These are phyloP conservation scores for Sugiyamaella americana DNA, from an alignment of 805 yeast species.

Conservation along the genomic window DNA sequence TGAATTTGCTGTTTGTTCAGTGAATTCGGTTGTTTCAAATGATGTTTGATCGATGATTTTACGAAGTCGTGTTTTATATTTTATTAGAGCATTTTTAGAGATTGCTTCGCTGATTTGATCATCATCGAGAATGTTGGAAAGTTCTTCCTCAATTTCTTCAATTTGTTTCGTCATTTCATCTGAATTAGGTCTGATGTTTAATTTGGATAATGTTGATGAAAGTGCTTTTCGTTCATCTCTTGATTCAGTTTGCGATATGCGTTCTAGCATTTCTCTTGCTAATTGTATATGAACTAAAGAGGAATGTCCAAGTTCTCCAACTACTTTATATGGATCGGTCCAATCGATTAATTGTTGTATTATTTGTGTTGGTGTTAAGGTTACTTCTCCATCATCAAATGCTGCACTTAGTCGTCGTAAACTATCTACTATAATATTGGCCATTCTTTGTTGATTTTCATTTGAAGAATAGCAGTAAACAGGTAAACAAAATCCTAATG, in stretches of 20 bases:
- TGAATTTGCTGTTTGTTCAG: too few species aligned
- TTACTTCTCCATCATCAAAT: slow-evolving; percentile 33
- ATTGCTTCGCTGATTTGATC: slow-evolving; percentile 30
- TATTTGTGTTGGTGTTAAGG: slow-evolving; percentile 43
- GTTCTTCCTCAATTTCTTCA: slow-evolving; percentile 24
- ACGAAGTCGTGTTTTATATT: slow-evolving; percentile 24
- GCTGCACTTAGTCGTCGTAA: slow-evolving; percentile 43
- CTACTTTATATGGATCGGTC: slow-evolving; percentile 60
- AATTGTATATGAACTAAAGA: slow-evolving; percentile 46
- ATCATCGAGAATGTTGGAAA: slow-evolving; percentile 31
- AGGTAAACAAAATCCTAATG: slow-evolving; percentile 80
- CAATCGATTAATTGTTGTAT: slow-evolving; percentile 71
- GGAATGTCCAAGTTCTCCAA: slow-evolving; percentile 30
- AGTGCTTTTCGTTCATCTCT: slow-evolving; percentile 51
- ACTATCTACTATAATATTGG: slow-evolving; percentile 34
- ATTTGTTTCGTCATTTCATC: slow-evolving; percentile 27
- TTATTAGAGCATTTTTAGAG: slow-evolving; percentile 33
- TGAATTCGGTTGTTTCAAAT: too few species aligned
- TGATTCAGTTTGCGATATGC: slow-evolving; percentile 42
- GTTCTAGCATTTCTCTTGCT: slow-evolving; percentile 47
- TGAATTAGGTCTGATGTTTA: slow-evolving; percentile 37
- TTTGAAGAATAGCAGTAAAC: slow-evolving; percentile 75
- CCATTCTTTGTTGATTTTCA: slow-evolving; percentile 61
- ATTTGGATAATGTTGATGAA: slow-evolving; percentile 44
- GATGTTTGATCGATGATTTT: slow-evolving; percentile 11